phyloP scores from a whole-genome alignment of 2,329 filamentous ascomycete species.

The Sclerotinia nivalis region DNA sequence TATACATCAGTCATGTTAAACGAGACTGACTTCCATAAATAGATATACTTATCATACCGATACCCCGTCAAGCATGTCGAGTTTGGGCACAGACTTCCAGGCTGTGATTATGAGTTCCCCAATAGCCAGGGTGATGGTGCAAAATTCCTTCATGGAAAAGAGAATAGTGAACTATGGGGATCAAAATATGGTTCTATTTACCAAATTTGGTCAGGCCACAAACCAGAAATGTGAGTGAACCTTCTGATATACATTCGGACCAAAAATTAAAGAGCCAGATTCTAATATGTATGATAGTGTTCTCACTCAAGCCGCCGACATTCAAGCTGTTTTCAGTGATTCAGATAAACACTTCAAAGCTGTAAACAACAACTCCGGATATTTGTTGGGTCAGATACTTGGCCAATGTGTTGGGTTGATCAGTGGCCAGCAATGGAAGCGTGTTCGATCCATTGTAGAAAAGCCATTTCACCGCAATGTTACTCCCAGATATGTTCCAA shows the following conservation, averaged over 20 bases:
- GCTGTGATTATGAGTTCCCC: slow-evolving; percentile 40
- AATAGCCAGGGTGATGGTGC: slow-evolving; percentile 46
- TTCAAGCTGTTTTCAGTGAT: slow-evolving; percentile 46
- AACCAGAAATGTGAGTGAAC: slow-evolving; percentile 44
- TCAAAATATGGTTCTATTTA: slow-evolving; percentile 43
- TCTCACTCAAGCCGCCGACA: slow-evolving; percentile 42
- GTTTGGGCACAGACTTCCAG: slow-evolving; percentile 26
- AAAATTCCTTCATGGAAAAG: slow-evolving; percentile 46
- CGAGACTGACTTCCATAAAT: neutral
- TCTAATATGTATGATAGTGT: slow-evolving; percentile 38
- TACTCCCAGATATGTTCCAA: slow-evolving; percentile 13
- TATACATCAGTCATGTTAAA: neutral
- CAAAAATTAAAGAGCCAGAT: neutral
- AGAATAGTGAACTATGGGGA: slow-evolving; percentile 42
- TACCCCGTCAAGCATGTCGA: slow-evolving; percentile 22
- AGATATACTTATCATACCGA: slow-evolving; percentile 14
- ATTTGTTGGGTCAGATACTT: slow-evolving; percentile 44
- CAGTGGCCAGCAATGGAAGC: slow-evolving; percentile 40
- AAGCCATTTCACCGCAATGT: slow-evolving; percentile 19
- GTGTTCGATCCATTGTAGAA: slow-evolving; percentile 33
- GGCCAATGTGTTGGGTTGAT: slow-evolving; percentile 49
- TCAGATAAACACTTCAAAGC: slow-evolving; percentile 49
- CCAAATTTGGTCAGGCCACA: slow-evolving; percentile 44
- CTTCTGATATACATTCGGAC: neutral
- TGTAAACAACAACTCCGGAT: slow-evolving; percentile 46